Conservation (phyloP, 768 basidiomycete species). For the Leccinum subtestaceum region DNA sequence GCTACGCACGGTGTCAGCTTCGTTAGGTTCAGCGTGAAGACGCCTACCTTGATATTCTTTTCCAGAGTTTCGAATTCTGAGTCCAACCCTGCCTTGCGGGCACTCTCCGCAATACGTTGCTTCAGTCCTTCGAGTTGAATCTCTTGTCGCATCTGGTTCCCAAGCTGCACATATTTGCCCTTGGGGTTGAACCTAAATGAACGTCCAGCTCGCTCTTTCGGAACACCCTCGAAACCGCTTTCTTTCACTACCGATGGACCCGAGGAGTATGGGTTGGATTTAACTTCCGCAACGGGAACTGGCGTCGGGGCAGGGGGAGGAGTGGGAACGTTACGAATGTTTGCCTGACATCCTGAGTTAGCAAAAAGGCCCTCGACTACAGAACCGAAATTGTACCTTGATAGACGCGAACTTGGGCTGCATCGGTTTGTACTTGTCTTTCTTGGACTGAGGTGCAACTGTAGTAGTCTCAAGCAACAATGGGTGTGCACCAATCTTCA, state of each 20-base stretch:
- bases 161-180: constrained; percentile 83
- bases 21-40: background rate
- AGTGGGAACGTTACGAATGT: constrained; percentile 70
- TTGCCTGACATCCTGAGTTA: constrained; percentile 47
- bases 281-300: constrained; percentile 39
- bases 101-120: constrained; percentile 88
- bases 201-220: constrained; percentile 66
- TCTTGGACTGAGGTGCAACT: constrained; percentile 65
- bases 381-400: constrained; percentile 48
- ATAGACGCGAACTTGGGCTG: constrained; percentile 98
- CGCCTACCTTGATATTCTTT: constrained; percentile 77
- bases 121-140: constrained; percentile 87
- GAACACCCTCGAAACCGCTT: constrained; percentile 68
- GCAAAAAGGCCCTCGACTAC: background rate
- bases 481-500: constrained; percentile 91
- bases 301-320: constrained; percentile 45
- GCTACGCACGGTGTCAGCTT: constrained; percentile 39
- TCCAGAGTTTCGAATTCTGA: constrained; percentile 90
- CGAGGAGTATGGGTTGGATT: constrained; percentile 78
- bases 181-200: constrained; percentile 86
- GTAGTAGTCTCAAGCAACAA: constrained; percentile 66
- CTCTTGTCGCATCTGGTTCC: constrained; percentile 69
- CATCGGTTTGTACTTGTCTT: constrained; percentile 97
- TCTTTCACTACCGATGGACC: constrained; percentile 46
- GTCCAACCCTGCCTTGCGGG: constrained; percentile 91